Percentiles rank a stretch among this genome's conserved stretches.
phyloP scores from a whole-genome alignment of 176 grass and related monocot species.

The Oryza rufipogon region DNA sequence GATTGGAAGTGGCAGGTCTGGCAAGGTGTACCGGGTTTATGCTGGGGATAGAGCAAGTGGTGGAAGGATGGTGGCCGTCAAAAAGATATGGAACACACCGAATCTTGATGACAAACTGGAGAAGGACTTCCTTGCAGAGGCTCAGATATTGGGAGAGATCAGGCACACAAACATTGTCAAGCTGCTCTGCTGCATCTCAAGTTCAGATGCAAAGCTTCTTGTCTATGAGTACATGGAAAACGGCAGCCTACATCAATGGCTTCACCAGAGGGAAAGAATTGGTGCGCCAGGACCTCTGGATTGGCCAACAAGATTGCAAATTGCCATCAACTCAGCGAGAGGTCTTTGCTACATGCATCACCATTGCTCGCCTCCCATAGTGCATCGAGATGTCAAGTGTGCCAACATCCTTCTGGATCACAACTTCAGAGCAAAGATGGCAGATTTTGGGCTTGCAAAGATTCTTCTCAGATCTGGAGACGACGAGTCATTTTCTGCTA shows the following conservation, averaged over 20 bases:
- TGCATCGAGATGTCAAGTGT: constrained; percentile 81
- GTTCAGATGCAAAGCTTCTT: constrained; percentile 52
- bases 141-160: constrained; percentile 56
- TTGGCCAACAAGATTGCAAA: constrained; percentile 56
- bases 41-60: constrained; percentile 9
- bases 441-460: constrained; percentile 73
- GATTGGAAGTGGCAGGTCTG: constrained; percentile 67
- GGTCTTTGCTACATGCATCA: constrained; percentile 84
- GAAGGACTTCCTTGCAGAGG: constrained; percentile 67
- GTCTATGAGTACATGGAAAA: constrained; percentile 83
- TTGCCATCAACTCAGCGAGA: constrained; percentile 60
- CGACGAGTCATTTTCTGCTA: constrained; percentile 44
- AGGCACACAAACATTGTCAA: constrained; percentile 69
- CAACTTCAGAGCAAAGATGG: constrained; percentile 64
- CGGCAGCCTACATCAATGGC: constrained; percentile 57
- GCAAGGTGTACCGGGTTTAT: constrained; percentile 57
- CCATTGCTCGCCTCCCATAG: constrained; percentile 47
- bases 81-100: constrained; percentile 61
- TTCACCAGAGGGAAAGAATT: constrained; percentile 43
- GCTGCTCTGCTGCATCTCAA: constrained; percentile 61
- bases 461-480: constrained; percentile 52
- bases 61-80: constrained; percentile 50
- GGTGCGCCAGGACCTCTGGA: constrained; percentile 30
- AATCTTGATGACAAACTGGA: constrained; percentile 44
- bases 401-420: constrained; percentile 72